Conservation (phyloP, 2,329 filamentous ascomycete genomes). For the Verticillium albo-atrum region DNA sequence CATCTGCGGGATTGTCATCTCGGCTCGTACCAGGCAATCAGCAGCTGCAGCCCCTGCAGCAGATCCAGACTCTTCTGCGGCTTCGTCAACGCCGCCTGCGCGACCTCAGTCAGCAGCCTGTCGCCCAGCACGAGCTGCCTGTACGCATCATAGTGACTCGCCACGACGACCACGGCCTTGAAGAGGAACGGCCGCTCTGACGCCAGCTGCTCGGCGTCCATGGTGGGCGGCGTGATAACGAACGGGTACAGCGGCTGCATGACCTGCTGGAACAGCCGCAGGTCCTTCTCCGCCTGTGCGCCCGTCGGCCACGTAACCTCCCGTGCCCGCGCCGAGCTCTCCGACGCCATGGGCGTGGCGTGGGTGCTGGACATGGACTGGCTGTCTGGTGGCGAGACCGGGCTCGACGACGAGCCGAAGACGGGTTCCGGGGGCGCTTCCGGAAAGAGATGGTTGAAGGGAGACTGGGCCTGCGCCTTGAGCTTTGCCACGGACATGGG, state of each 20-base stretch:
- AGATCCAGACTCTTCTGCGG: slow-evolving; percentile 41
- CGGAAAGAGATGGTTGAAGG: slow-evolving; percentile 8
- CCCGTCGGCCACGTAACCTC: slow-evolving; percentile 35
- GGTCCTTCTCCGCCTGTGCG: slow-evolving; percentile 33
- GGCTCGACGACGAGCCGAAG: slow-evolving; percentile 11
- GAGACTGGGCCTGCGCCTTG: not conserved
- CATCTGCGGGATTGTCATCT: too few relatives aligned
- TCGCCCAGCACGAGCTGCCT: slow-evolving; percentile 39
- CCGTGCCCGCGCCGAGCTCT: slow-evolving; percentile 1
- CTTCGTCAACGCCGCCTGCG: slow-evolving; percentile 31
- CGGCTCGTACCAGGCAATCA: slow-evolving; percentile 45
- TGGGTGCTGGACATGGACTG: slow-evolving; percentile 13
- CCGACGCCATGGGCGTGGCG: not conserved
- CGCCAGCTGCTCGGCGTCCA: slow-evolving; percentile 31
- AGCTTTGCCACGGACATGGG: slow-evolving; percentile 11
- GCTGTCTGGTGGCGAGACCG: slow-evolving; percentile 14
- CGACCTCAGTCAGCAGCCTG: slow-evolving; percentile 38
- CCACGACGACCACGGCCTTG: slow-evolving; percentile 44
- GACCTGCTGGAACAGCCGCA: slow-evolving; percentile 28
- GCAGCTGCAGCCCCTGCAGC: slow-evolving; percentile 39
- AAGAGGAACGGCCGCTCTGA: slow-evolving; percentile 38
- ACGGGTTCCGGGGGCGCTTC: not conserved
- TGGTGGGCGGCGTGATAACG: slow-evolving; percentile 31
- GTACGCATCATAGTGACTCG: slow-evolving; percentile 34
- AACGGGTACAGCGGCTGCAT: slow-evolving; percentile 39